phyloP scores from a whole-genome alignment of 2,329 filamentous ascomycete genomes.

The Fusarium cyanostomum region DNA sequence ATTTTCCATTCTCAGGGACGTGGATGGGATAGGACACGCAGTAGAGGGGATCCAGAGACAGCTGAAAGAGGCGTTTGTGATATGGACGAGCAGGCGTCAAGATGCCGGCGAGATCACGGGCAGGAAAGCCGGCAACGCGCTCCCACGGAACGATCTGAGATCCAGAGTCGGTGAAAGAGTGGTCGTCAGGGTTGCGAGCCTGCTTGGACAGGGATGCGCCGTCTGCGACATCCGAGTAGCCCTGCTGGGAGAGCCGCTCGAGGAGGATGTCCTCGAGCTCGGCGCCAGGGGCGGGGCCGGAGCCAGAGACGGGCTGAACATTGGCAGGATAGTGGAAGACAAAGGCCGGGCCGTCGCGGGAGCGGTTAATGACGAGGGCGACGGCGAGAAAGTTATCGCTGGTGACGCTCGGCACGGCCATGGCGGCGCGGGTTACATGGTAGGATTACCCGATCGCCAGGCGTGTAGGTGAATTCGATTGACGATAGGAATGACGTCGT shows the following conservation, averaged over 20 bases:
- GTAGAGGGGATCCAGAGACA: slow-evolving; percentile 80
- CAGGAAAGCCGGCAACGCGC: slow-evolving; percentile 75
- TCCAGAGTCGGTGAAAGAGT: slow-evolving; percentile 64
- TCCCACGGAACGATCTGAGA: slow-evolving; percentile 74
- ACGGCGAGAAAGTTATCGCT: slow-evolving; percentile 72
- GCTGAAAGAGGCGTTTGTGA: slow-evolving; percentile 84
- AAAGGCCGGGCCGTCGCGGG: slow-evolving; percentile 80
- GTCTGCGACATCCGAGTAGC: slow-evolving; percentile 48
- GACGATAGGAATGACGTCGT: background rate
- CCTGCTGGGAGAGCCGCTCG: slow-evolving; percentile 55
- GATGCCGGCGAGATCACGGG: slow-evolving; percentile 82
- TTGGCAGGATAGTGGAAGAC: slow-evolving; percentile 89
- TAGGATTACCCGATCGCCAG: slow-evolving; percentile 9
- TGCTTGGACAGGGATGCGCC: slow-evolving; percentile 56
- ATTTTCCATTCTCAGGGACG: slow-evolving; percentile 79
- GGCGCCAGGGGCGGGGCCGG: slow-evolving; percentile 43
- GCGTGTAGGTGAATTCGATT: too few species aligned
- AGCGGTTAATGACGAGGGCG: slow-evolving; percentile 77
- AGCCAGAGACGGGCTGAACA: slow-evolving; percentile 52
- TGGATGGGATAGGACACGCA: slow-evolving; percentile 88
- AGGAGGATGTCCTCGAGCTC: slow-evolving; percentile 64
- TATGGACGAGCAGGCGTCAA: slow-evolving; percentile 79
- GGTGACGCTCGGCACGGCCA: slow-evolving; percentile 61
- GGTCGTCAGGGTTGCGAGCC: slow-evolving; percentile 63
- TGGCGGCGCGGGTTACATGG: slow-evolving; percentile 36